Base-by-base conservation (phyloP, 139 green algal species). In the Tetratostichococcus sp. region DNA sequence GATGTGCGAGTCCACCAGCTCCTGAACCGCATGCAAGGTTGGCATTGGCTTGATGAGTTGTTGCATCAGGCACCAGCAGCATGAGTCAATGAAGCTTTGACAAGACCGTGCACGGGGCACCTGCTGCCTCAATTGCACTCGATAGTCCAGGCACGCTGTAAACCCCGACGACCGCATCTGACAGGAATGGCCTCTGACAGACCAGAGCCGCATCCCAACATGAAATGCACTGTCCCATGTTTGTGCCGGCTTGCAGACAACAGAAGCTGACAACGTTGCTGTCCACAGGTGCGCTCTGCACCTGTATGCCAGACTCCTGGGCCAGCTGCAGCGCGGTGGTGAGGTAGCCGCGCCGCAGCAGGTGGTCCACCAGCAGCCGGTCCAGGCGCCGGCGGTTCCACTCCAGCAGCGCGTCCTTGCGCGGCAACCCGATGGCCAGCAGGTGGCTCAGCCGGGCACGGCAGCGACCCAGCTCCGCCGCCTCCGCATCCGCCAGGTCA, bases 1-100 rank as follows among this genome's bases (percentile, higher is more conserved):
- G 30, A 97, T 85, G 70, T 93, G 84, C 31, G 82, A 35, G 72
- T 98, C 94, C 8, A 88, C 82, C 32, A 97, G 85, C 4, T 87
- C 74, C 79, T 80, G 74, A 33, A 25, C 71, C 4, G 0, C 66
- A 74, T n/a, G 67, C 17, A 71, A 65, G 34, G 75, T 33, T 42
- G 50, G 4, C 26, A 17, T 5, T 62, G 50, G 4, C 50, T 26
- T 4, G 19, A n/a, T 4, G 26, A 62, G 50, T 8, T 62, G 8
- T 6, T 11, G 39, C 11, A 50, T 50, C n/a, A n/a, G n/a, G n/a
- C n/a, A n/a, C n/a, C n/a, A n/a, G n/a, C n/a, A n/a, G n/a, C n/a
- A n/a, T n/a, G n/a, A n/a, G n/a, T n/a, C n/a, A n/a, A n/a, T n/a
- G n/a, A n/a, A n/a, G n/a, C n/a, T n/a, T n/a, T n/a, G n/a, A n/a